Evolutionary conservation across 768 basidiomycete species (phyloP).

Genomic region (Pisolithus microcarpus): DNA sequence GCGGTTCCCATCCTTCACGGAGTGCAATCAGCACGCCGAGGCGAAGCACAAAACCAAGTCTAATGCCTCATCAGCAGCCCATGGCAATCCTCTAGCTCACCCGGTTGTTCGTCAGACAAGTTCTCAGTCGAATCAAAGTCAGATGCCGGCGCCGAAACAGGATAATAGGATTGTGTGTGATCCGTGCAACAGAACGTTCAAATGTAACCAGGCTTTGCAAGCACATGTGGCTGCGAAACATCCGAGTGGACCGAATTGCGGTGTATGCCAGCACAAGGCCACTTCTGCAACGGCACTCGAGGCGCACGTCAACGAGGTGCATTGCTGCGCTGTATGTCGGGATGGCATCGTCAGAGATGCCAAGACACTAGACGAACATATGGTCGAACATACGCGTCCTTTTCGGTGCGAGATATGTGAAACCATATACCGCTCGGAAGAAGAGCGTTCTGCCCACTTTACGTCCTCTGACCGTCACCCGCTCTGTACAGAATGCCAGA

Average conservation of each 20-base stretch:
- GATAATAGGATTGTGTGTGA: constrained; percentile 11
- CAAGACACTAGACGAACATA: constrained; percentile 22
- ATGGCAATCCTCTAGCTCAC: constrained; percentile 9
- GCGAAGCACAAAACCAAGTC: constrained; percentile 10
- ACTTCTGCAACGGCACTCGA: constrained; percentile 18
- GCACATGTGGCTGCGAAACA: constrained; percentile 21
- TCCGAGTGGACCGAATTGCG: constrained; percentile 14
- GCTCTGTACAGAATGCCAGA: constrained; percentile 25
- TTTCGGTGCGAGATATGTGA: constrained; percentile 23
- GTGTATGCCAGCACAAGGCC: constrained; percentile 19
- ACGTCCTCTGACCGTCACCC: constrained; percentile 32
- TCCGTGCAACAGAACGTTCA: constrained; percentile 19
- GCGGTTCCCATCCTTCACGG: constrained; percentile 15
- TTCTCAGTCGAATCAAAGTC: constrained; percentile 11
- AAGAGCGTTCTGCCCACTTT: constrained; percentile 33
- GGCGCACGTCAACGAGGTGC: constrained; percentile 20
- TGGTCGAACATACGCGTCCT: constrained; percentile 21
- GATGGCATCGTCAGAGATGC: constrained; percentile 25
- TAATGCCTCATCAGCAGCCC: neutral
- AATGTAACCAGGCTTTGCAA: constrained; percentile 14
- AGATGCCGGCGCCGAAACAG: neutral
- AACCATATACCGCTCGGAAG: constrained; percentile 29
- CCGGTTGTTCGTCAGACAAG: constrained; percentile 9
- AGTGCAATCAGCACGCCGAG: constrained; percentile 25
- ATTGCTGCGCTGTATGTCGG: constrained; percentile 21